Conservation (phyloP, 2,329 filamentous ascomycete species). For the Coleophoma crateriformis region DNA sequence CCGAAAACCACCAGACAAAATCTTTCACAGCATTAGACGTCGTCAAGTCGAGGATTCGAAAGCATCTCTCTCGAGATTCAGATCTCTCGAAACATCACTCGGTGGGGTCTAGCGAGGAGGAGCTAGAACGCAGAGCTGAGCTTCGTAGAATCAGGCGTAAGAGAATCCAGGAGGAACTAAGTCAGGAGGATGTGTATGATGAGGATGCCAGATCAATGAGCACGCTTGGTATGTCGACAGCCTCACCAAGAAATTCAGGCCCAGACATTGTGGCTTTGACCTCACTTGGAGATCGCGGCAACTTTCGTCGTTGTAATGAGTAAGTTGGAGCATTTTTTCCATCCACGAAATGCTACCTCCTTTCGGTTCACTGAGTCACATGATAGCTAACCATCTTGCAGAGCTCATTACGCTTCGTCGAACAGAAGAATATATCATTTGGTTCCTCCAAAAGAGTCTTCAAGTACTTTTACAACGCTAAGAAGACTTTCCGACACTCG, state of each 20-base stretch:
- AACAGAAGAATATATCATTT: background rate
- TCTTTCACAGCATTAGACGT: too few relatives aligned
- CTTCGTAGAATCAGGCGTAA: slow-evolving; percentile 48
- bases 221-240: background rate
- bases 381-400: background rate
- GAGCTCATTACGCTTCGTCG: slow-evolving; percentile 1
- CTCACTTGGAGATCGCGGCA: too few relatives aligned
- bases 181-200: slow-evolving; percentile 37
- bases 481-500: background rate
- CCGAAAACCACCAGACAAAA: too few relatives aligned
- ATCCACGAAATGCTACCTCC: too few relatives aligned
- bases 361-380: too few relatives aligned
- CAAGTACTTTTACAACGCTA: background rate
- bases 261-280: too few relatives aligned
- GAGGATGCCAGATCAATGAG: slow-evolving; percentile 26
- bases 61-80: slow-evolving; percentile 35
- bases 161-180: slow-evolving; percentile 53
- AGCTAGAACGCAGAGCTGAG: slow-evolving; percentile 49
- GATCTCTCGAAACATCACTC: slow-evolving; percentile 29
- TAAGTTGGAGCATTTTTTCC: too few relatives aligned
- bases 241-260: too few relatives aligned
- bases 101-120: slow-evolving; percentile 36
- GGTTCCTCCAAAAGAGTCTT: background rate
- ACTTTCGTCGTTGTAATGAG: too few relatives aligned
- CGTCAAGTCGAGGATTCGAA: too few relatives aligned